These are phyloP conservation scores for Boletellus sp. DNA, from an alignment of 768 basidiomycete genomes.

Conservation along the genomic window DNA sequence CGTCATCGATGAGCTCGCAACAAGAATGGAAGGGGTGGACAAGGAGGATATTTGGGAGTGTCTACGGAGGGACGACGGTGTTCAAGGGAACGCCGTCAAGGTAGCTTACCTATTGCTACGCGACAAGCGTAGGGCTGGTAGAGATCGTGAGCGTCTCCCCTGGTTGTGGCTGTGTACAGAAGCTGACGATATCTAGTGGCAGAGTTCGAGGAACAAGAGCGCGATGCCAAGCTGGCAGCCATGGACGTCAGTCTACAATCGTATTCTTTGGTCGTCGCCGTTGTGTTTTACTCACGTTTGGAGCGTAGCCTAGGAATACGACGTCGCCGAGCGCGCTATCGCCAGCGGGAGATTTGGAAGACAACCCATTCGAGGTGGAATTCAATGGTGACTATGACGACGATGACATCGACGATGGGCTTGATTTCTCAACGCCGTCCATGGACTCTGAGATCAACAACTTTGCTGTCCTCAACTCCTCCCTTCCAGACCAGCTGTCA, in stretches of 20 bases:
- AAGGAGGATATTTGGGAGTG: conserved; percentile 88
- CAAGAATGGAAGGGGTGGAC: conserved; percentile 67
- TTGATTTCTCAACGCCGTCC: conserved; percentile 45
- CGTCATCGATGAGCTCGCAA: conserved; percentile 78
- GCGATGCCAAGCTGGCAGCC: conserved; percentile 72
- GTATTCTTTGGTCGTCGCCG: background rate
- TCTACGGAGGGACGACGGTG: conserved; percentile 76
- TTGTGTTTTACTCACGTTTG: conserved; percentile 5
- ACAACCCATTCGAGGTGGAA: conserved; percentile 79
- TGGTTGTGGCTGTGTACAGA: background rate
- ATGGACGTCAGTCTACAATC: conserved; percentile 66
- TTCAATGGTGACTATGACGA: conserved; percentile 44
- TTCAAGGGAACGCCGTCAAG: conserved; percentile 89
- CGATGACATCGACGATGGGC: conserved; percentile 56
- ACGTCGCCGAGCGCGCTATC: conserved; percentile 67
- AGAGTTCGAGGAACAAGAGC: conserved; percentile 79
- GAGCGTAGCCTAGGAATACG: conserved; percentile 59
- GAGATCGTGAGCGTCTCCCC: conserved; percentile 63
- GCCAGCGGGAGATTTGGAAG: conserved; percentile 61
- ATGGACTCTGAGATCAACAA: conserved; percentile 45
- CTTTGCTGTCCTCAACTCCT: conserved; percentile 88
- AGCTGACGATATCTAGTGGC: conserved; percentile 48
- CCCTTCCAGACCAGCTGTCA: conserved; percentile 60
- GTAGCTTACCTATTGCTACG: conserved; percentile 93
- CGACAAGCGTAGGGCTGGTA: conserved; percentile 80